A percentile compares a stretch with the other conserved stretches of the same genome.
Conservation (phyloP, 495 filamentous ascomycete genomes). For the Podospora didyma region DNA sequence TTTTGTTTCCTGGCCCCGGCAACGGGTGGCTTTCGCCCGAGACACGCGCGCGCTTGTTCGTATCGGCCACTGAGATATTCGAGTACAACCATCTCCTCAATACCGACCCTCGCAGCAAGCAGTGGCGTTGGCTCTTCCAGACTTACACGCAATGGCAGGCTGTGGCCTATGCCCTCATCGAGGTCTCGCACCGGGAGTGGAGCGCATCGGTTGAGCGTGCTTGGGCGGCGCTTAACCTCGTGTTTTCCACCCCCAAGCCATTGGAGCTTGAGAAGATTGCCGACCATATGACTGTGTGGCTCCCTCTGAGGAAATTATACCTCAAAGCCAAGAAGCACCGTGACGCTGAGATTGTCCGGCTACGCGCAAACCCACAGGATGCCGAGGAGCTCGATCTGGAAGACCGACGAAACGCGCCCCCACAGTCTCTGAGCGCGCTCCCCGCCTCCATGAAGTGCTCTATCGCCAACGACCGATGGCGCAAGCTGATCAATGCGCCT, state of each 20-base stretch:
- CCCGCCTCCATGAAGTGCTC: conserved; percentile 32
- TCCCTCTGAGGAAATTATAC: conserved; percentile 68
- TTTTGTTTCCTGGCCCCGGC: conserved; percentile 41
- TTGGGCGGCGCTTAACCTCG: conserved; percentile 67
- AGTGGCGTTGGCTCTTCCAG: conserved; percentile 79
- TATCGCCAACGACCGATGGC: conserved; percentile 39
- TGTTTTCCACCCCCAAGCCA: conserved; percentile 53
- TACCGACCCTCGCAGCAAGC: conserved; percentile 53
- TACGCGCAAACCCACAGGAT: conserved; percentile 38
- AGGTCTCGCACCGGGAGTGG: conserved; percentile 71
- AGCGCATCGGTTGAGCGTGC: conserved; percentile 66
- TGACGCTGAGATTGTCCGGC: conserved; percentile 42
- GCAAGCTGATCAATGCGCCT: conserved; percentile 41
- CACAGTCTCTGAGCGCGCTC: conserved; percentile 34
- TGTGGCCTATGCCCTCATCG: conserved; percentile 69
- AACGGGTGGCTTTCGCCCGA: conserved; percentile 46
- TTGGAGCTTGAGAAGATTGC: conserved; percentile 47
- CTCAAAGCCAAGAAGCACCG: conserved; percentile 57
- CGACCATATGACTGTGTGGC: conserved; percentile 62
- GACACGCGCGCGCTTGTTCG: conserved; percentile 69
- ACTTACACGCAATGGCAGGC: conserved; percentile 83
- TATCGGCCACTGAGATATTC: conserved; percentile 69
- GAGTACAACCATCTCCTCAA: conserved; percentile 66
- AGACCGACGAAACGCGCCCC: conserved; percentile 29
- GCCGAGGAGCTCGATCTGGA: conserved; percentile 37